Conservation (phyloP, 257 asterid genomes). For the Nicotiana otophora region DNA sequence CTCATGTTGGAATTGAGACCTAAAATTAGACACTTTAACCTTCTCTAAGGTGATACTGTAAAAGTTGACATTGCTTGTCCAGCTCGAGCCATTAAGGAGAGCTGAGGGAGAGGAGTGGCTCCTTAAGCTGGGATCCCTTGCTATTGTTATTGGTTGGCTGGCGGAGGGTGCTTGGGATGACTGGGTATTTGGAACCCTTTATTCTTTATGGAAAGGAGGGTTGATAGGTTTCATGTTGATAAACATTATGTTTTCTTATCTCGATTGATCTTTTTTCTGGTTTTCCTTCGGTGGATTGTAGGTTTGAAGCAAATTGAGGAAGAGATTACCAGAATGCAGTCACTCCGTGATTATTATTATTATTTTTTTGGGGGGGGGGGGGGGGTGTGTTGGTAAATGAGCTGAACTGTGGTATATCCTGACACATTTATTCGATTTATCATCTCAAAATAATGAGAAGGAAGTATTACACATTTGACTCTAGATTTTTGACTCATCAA, state of each 20-base stretch:
- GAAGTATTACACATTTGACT: background rate
- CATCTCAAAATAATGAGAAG: background rate
- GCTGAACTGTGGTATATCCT: no score
- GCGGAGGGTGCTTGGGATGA: background rate
- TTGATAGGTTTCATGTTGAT: background rate
- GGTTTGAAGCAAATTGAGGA: background rate
- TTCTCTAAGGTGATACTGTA: background rate
- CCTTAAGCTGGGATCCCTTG: constrained; percentile 1
- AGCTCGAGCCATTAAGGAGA: background rate
- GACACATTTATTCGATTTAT: background rate
- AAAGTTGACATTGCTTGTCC: background rate
- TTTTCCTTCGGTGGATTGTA: background rate
- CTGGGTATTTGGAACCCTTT: background rate
- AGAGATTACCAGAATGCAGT: background rate
- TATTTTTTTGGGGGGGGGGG: no score
- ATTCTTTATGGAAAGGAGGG: background rate
- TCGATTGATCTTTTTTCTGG: background rate
- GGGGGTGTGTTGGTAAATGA: no score
- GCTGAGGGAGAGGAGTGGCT: background rate
- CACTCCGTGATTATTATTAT: background rate
- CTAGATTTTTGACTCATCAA: background rate
- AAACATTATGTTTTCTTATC: background rate
- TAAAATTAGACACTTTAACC: background rate
- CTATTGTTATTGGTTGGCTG: background rate
- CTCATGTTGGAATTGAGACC: background rate